Base-by-base conservation (phyloP, 2,329 filamentous ascomycete species). In the Lasiodiplodia citricola region DNA sequence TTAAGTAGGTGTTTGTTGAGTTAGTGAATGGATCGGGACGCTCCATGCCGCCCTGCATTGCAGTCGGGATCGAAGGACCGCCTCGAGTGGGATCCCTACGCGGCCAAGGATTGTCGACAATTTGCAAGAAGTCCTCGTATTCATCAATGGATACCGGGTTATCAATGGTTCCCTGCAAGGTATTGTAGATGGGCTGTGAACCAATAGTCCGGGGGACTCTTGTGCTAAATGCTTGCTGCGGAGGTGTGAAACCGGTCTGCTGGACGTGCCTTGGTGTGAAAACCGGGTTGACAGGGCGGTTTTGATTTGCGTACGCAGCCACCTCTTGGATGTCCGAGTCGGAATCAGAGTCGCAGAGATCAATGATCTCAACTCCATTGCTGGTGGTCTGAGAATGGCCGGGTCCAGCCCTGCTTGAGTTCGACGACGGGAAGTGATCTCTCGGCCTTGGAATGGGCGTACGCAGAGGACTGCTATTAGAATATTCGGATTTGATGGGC, bases 291-390 rank as follows among this genome's bases (percentile, higher is more conserved):
- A n/a, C 10, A 21, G 21, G n/a, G 7, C 8, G 44, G n/a, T 21
- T 21, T 7, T n/a, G 44, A 10, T 41, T 52, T 5, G 13, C 18
- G n/a, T 35, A 25, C 28, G 47, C 28, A 13, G 28, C 21, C n/a
- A 52, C 13, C 21, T 52, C 44, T 14, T 64, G 60, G 47, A 52
- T 18, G 41, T 64, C 60, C 13, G 60, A 54, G 14, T 66, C 63
- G 5, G 50, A 55, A 44, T 66, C 63, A 38, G 51, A 41, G 23
- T 54, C 63, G 31, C 63, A 44, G 6, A 66, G 63, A 21, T 66
- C 63, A 37, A 66, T 66, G 21, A 66, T 51, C 52, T 66, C 63
- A 35, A 66, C 23, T 11, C 16, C 21, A 8, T 52, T 11, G 13
- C 21, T 52, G 44, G 16, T 64, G 2, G 28, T 23, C 6, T 21